These are phyloP conservation scores for Hypoxylon cercidicola DNA, from an alignment of 495 filamentous ascomycete genomes.

Conservation along the genomic window DNA sequence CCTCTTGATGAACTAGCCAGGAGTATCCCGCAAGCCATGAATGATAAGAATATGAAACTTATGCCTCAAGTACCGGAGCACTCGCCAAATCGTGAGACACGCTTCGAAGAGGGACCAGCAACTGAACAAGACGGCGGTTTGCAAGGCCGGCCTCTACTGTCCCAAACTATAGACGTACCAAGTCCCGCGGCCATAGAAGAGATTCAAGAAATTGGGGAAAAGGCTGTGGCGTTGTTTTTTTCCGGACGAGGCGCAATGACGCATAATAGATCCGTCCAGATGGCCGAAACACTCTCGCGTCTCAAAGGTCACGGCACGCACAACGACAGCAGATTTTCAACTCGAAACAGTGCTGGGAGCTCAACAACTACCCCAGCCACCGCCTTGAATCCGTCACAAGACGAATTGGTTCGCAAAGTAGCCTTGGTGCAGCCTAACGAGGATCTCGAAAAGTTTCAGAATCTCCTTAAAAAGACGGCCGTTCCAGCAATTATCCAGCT, in stretches of 20 bases:
- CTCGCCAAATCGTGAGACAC: neutral
- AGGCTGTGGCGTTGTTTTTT: slow-evolving; percentile 5
- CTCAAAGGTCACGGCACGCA: neutral
- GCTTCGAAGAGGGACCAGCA: slow-evolving; percentile 1
- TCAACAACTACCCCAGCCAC: too few species aligned
- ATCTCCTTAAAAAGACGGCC: neutral
- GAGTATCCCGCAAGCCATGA: slow-evolving; percentile 10
- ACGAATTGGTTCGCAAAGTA: neutral
- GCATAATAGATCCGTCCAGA: neutral
- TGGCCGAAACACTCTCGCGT: neutral
- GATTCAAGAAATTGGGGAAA: neutral
- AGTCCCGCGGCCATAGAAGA: neutral
- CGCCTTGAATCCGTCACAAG: too few species aligned
- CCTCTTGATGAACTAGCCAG: slow-evolving; percentile 21
- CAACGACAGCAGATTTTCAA: neutral
- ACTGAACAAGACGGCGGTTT: neutral
- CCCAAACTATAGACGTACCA: neutral
- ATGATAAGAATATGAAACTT: slow-evolving; percentile 11
- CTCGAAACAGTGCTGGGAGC: too few species aligned
- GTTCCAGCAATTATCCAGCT: slow-evolving; percentile 3
- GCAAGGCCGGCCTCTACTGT: neutral
- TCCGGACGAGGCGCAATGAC: neutral
- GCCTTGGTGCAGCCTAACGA: neutral
- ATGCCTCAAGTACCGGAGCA: neutral
- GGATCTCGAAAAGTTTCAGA: slow-evolving; percentile 5